Conservation (phyloP, 2,329 filamentous ascomycete species). For the Scedosporium minutisporum region DNA sequence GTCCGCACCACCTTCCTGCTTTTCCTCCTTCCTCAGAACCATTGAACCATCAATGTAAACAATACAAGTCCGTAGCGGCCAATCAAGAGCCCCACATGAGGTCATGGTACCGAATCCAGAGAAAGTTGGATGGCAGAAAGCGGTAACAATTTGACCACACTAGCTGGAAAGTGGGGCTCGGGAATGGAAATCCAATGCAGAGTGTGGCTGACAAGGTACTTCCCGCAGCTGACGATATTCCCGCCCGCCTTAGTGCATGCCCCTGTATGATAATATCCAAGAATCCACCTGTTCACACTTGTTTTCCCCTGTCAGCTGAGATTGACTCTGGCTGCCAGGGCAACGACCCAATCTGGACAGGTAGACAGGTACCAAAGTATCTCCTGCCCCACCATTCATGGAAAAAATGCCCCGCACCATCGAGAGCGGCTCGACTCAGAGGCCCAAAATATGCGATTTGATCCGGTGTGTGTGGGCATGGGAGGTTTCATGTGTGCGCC, state of each 20-base stretch:
- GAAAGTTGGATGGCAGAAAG: not conserved
- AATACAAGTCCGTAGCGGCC: not conserved
- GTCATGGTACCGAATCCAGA: conserved; percentile 1
- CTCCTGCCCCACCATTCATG: not conserved
- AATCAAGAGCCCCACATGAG: not conserved
- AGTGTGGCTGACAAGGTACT: not conserved
- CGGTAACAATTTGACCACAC: not conserved
- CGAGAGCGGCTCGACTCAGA: not conserved
- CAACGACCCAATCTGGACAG: not conserved
- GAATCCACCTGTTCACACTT: not conserved
- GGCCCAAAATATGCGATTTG: not conserved
- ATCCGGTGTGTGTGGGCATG: not conserved
- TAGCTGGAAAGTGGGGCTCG: not conserved
- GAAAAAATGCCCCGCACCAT: conserved; percentile 2
- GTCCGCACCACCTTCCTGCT: not conserved
- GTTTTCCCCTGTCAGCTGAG: not conserved
- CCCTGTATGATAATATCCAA: not conserved
- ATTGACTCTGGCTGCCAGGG: not conserved
- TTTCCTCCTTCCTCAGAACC: not conserved
- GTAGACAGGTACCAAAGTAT: not conserved
- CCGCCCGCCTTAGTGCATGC: not conserved
- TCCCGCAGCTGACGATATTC: not conserved
- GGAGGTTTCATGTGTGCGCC: not conserved
- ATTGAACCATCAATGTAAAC: conserved; percentile 7
- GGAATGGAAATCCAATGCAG: not conserved